phyloP scores from a whole-genome alignment of 2,329 filamentous ascomycete species.

The Drechmeria coniospora region DNA sequence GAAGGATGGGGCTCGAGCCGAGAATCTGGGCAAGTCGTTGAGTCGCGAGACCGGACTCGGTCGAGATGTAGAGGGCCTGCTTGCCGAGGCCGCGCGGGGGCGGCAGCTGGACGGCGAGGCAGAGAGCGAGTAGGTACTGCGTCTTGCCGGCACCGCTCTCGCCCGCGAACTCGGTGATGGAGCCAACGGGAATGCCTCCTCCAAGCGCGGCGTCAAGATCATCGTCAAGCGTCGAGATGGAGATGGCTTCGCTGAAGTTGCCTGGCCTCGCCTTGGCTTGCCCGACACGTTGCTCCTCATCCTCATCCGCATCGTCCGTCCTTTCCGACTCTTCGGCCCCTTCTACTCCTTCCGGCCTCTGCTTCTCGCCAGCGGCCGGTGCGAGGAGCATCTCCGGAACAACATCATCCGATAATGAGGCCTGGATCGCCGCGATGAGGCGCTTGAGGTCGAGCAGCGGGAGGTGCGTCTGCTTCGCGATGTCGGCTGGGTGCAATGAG shows the following conservation, averaged over 20 bases:
- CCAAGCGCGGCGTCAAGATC: conserved; percentile 53
- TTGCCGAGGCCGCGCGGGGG: conserved; percentile 54
- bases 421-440: conserved; percentile 51
- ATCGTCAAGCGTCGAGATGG: conserved; percentile 66
- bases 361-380: neutral
- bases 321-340: neutral
- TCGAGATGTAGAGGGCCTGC: conserved; percentile 84
- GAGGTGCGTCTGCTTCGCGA: conserved; percentile 73
- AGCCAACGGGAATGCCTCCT: conserved; percentile 68
- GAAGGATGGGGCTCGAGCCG: conserved; percentile 45
- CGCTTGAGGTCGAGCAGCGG: conserved; percentile 68
- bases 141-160: conserved; percentile 94
- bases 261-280: conserved; percentile 17
- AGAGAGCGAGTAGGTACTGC: conserved; percentile 73
- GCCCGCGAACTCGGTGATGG: conserved; percentile 78
- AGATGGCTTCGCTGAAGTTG: conserved; percentile 36
- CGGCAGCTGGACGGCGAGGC: conserved; percentile 72
- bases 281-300: neutral
- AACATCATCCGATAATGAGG: conserved; percentile 50
- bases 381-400: conserved; percentile 8
- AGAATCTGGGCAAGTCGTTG: conserved; percentile 70
- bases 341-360: no score
- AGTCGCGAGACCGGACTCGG: conserved; percentile 74
- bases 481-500: conserved; percentile 64
- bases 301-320: neutral